Conservation (phyloP, 805 yeast genomes). For the Candida broadrunensis region DNA sequence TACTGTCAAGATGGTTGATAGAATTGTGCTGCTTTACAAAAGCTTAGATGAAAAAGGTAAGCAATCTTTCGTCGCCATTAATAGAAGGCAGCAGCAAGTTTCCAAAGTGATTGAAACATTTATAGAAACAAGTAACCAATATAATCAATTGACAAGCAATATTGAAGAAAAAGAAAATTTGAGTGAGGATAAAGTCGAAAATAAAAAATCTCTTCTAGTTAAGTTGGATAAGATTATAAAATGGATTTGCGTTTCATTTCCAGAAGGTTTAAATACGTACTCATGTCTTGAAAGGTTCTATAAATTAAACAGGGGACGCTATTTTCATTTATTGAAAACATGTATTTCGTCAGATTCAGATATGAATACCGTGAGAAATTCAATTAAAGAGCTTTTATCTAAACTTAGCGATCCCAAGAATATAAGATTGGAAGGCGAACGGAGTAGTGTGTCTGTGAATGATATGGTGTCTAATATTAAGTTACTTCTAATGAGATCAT, state of each 20-base stretch:
- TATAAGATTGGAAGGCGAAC: constrained; percentile 32
- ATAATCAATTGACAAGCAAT: constrained; percentile 12
- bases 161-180: constrained; percentile 17
- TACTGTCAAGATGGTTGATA: constrained; percentile 44
- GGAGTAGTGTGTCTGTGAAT: constrained; percentile 34
- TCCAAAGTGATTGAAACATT: constrained; percentile 50
- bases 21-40: constrained; percentile 49
- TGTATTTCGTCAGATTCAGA: constrained; percentile 59
- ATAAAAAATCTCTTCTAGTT: constrained; percentile 13
- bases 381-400: constrained; percentile 59
- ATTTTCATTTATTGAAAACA: constrained; percentile 51
- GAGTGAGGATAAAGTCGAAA: constrained; percentile 7
- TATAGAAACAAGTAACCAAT: constrained; percentile 47
- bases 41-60: constrained; percentile 56
- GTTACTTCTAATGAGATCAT: constrained; percentile 57
- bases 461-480: constrained; percentile 54
- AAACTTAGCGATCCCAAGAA: constrained; percentile 54
- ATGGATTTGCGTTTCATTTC: constrained; percentile 61
- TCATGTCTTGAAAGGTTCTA: constrained; percentile 52
- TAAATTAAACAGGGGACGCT: constrained; percentile 55
- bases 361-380: constrained; percentile 54
- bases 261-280: constrained; percentile 49
- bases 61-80: constrained; percentile 65
- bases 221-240: constrained; percentile 54
- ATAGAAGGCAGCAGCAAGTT: constrained; percentile 63